Percentiles rank a stretch among this genome's conserved stretches.
These are phyloP conservation scores for Amanita rubescens DNA, from an alignment of 768 basidiomycete genomes.

Conservation along the genomic window DNA sequence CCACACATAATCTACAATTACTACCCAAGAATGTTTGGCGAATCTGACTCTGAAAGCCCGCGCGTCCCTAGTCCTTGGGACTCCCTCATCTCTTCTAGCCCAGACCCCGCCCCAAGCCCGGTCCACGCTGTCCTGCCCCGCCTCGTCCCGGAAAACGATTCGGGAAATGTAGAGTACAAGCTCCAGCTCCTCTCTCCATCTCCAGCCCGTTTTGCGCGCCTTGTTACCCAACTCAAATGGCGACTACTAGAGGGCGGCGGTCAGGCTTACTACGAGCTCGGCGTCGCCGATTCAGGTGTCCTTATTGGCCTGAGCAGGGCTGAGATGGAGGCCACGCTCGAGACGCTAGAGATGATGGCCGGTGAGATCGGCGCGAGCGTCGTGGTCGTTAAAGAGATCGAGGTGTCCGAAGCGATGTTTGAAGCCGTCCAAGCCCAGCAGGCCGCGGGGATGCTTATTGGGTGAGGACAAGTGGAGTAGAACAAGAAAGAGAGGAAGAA, in stretches of 20 bases:
- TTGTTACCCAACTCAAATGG: conserved; percentile 97
- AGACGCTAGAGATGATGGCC: conserved; percentile 91
- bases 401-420: conserved; percentile 54
- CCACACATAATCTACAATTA: neutral
- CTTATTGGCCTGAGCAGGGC: conserved; percentile 69
- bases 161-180: conserved; percentile 94
- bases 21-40: conserved; percentile 60
- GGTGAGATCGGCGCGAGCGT: conserved; percentile 90
- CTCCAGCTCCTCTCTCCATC: conserved; percentile 79
- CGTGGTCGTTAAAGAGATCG: conserved; percentile 84
- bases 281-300: conserved; percentile 81
- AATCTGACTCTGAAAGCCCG: conserved; percentile 74
- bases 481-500: conserved; percentile 19
- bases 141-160: conserved; percentile 71
- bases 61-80: conserved; percentile 83
- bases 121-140: conserved; percentile 36
- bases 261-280: conserved; percentile 77
- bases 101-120: neutral
- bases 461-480: conserved; percentile 28
- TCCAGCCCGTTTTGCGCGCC: conserved; percentile 66
- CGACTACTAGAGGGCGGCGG: conserved; percentile 80
- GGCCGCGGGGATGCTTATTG: conserved; percentile 29
- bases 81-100: conserved; percentile 46
- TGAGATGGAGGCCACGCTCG: conserved; percentile 76
- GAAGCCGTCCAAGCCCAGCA: conserved; percentile 29